Conservation (phyloP, 148 eudicot species). For the Chenopodium suecicum region DNA sequence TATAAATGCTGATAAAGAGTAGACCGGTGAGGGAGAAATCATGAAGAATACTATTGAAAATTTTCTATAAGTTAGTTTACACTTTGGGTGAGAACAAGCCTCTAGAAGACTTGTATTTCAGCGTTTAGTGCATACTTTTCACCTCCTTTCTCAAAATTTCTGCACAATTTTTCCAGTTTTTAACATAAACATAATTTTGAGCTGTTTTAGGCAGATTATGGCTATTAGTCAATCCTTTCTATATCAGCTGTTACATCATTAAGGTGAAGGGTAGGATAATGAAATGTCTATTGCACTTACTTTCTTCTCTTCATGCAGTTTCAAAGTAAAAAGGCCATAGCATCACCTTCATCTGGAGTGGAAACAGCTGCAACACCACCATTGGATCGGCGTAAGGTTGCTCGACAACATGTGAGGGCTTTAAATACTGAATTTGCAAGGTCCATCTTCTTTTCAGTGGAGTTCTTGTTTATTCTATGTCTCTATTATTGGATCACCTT, state of each 20-base stretch:
- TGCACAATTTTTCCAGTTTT: too few species aligned
- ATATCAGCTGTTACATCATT: not conserved
- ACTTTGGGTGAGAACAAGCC: too few species aligned
- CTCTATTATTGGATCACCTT: not conserved
- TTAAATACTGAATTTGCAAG: conserved; percentile 93
- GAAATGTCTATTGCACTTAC: not conserved
- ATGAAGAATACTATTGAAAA: too few species aligned
- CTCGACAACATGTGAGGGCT: conserved; percentile 90
- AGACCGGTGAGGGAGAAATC: too few species aligned
- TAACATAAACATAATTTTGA: not conserved
- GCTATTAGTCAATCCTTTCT: not conserved
- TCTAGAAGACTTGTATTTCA: too few species aligned
- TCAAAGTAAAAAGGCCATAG: conserved; percentile 53
- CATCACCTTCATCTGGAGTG: conserved; percentile 36
- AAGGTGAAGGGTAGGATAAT: not conserved
- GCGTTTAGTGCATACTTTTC: too few species aligned
- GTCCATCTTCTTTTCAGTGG: conserved; percentile 36
- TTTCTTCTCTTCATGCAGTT: conserved; percentile 42
- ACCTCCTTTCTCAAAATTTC: too few species aligned
- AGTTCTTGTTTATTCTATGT: not conserved
- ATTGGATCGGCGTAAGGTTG: conserved; percentile 63
- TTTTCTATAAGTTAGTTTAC: too few species aligned
- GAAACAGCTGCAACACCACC: conserved; percentile 41
- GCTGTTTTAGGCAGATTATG: not conserved
- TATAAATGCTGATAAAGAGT: too few species aligned